These are phyloP conservation scores for Physcomitrellopsis africana DNA, from an alignment of 225 moss, liverwort and hornwort genomes.

Conservation along the genomic window DNA sequence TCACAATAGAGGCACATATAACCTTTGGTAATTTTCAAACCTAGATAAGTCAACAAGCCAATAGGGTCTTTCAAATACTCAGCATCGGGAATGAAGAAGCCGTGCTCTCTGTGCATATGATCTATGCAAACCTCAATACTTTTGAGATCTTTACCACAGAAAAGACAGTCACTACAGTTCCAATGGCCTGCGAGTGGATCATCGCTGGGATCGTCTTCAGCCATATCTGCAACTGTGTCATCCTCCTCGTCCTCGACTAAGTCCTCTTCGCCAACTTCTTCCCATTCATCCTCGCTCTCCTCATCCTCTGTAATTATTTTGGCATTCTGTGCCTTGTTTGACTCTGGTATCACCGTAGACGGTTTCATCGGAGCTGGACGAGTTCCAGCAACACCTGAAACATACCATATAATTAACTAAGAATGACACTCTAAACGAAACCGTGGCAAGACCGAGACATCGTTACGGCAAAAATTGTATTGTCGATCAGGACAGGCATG, in stretches of 20 bases:
- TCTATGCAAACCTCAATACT: conserved; percentile 68
- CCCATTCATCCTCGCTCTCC: conserved; percentile 86
- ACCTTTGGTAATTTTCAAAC: conserved; percentile 70
- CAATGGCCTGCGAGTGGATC: conserved; percentile 51
- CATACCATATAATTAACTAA: background rate
- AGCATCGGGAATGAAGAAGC: conserved; percentile 69
- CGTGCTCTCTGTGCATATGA: conserved; percentile 72
- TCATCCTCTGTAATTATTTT: conserved; percentile 47
- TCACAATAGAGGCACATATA: conserved; percentile 72
- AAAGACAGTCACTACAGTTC: conserved; percentile 61
- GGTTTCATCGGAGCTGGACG: conserved; percentile 74
- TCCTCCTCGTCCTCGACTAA: conserved; percentile 30
- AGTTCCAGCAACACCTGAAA: conserved; percentile 60
- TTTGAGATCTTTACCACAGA: conserved; percentile 51
- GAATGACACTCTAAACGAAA: no score
- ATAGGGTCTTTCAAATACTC: conserved; percentile 64
- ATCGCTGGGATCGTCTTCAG: conserved; percentile 36
- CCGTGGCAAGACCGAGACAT: no score
- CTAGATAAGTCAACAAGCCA: conserved; percentile 63
- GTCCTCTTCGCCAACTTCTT: conserved; percentile 72
- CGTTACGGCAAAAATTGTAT: no score
- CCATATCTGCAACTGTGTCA: conserved; percentile 41
- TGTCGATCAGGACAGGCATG: no score
- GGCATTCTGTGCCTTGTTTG: conserved; percentile 16
- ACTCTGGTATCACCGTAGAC: conserved; percentile 25